A percentile compares a stretch with the other conserved stretches of the same genome.
Evolutionary conservation across 2,329 filamentous ascomycete genomes (phyloP).

Genomic region (Colletotrichum sp.): DNA sequence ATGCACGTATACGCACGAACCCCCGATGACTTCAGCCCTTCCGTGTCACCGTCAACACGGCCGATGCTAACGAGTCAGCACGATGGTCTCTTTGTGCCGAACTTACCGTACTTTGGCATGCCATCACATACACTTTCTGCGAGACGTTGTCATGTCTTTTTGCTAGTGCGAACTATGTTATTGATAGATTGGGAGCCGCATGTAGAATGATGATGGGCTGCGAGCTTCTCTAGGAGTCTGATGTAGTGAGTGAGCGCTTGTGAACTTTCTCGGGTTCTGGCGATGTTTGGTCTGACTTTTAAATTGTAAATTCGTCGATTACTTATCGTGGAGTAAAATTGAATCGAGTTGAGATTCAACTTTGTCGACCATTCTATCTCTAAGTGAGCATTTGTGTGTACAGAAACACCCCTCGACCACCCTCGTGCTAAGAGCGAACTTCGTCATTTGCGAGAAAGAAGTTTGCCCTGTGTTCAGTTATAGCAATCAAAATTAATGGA

Average conservation of each 20-base stretch:
- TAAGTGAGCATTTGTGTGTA: neutral
- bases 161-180: neutral
- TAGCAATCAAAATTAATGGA: neutral
- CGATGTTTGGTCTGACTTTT: neutral
- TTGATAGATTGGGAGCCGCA: neutral
- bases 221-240: neutral
- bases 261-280: neutral
- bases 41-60: neutral
- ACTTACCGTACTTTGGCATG: neutral
- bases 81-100: neutral
- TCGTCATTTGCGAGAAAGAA: neutral
- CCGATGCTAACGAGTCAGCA: neutral
- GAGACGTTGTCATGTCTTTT: neutral
- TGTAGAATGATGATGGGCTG: neutral
- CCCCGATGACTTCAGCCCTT: neutral
- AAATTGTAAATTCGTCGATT: neutral
- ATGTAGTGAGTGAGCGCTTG: neutral
- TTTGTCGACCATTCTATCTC: neutral
- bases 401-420: neutral
- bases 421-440: neutral
- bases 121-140: neutral
- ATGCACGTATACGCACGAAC: neutral
- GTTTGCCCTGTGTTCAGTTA: neutral
- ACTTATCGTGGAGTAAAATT: neutral
- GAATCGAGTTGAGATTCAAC: neutral